Percentiles rank a stretch among this genome's conserved stretches.
These are phyloP conservation scores for Plasmodium chabaudi DNA, from an alignment of 169 alveolate genomes.

Conservation along the genomic window DNA sequence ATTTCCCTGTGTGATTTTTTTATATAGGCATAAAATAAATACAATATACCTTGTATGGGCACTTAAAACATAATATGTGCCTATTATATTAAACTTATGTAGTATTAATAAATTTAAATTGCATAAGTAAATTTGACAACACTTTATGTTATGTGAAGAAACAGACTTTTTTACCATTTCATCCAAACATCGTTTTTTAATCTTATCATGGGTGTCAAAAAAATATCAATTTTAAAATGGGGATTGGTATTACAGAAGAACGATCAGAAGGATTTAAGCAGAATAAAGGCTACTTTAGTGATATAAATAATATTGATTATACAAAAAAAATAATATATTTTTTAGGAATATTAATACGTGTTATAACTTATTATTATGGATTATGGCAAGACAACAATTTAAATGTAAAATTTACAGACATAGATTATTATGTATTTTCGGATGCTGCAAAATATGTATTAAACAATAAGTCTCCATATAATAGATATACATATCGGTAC, in stretches of 20 bases:
- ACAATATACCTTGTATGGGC: too few species aligned
- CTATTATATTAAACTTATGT: too few species aligned
- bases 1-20: too few species aligned
- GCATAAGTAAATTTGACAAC: too few species aligned
- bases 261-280: background rate
- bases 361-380: slow-evolving; percentile 64
- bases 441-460: slow-evolving; percentile 96
- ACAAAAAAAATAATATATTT: slow-evolving; percentile 17
- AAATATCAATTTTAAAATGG: slow-evolving; percentile 25
- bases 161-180: too few species aligned
- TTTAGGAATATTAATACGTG: slow-evolving; percentile 56
- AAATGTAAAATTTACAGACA: slow-evolving; percentile 95
- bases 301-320: background rate
- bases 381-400: slow-evolving; percentile 72
- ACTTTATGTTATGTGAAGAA: too few species aligned
- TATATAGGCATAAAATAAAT: too few species aligned
- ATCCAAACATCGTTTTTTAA: too few species aligned
- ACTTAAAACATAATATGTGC: too few species aligned
- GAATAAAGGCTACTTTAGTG: slow-evolving; percentile 1
- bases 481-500: slow-evolving; percentile 97
- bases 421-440: slow-evolving; percentile 96
- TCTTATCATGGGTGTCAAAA: background rate
- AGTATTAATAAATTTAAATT: too few species aligned
- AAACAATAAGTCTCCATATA: slow-evolving; percentile 95
- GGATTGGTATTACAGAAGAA: background rate